Base-by-base conservation (phyloP, 2,329 filamentous ascomycete genomes). In the Clonostachys rhizophaga region DNA sequence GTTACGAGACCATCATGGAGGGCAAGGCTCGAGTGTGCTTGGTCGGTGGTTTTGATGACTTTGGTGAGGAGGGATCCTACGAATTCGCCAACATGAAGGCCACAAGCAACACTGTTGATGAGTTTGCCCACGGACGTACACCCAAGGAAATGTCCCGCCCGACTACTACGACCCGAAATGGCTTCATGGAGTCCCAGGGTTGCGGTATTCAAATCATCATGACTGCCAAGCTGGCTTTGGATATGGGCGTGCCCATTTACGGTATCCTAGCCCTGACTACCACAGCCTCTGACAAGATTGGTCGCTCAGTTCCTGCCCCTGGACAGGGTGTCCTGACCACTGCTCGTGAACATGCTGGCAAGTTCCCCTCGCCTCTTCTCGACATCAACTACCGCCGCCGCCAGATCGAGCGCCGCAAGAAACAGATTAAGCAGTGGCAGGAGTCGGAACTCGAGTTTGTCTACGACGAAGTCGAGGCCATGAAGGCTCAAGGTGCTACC, bases 21-120 rank as follows among this genome's bases (percentile, higher is more conserved):
- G 94, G 94, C 71, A 99, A 99, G 79, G 94, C 95, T 50, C 89
- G 91, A 45, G 83, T 99, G 61, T 97, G 92, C 79, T 87, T 99
- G 55, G 95, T 99, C 50, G 94, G 94, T 81, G 94, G 94, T 57
- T 97, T 99, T 62, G 94, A 99, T 74, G 95, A 99, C 72, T 96
- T 99, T 76, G 91, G 95, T 62, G 94, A 99, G 72, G 94, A 99
- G 72, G 95, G 94, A 45, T 99, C 94, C 2, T 99, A 96, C 63
- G 94, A 99, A 70, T 99, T 99, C 67, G 94, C 94, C 76, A 99
- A 99, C 78, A 99, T 99, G 94, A 95, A 96, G 73, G 94, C 94
- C 50, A 99, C 94, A 47, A 96, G 91, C 80, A 99, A 97, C 64
- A 91, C 92, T 24, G 87, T 96, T 51, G 91, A 97, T 57, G 95